phyloP scores from a whole-genome alignment of 1,139 yeast species.

The Debaryomycetaceae sp. region DNA sequence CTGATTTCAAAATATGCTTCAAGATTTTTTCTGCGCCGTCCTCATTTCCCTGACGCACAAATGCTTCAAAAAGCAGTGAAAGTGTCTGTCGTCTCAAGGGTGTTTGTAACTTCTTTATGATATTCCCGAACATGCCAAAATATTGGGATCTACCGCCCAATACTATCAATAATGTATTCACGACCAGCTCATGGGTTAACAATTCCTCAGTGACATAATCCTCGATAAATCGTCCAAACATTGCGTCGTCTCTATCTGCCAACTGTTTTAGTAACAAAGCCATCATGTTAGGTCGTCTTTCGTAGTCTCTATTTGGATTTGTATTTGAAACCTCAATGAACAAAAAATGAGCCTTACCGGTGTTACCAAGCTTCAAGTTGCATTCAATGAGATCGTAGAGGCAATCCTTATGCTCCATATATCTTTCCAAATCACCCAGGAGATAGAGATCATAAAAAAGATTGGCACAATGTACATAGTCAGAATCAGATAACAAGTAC shows the following conservation, averaged over 20 bases:
- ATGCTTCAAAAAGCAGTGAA: conserved; percentile 31
- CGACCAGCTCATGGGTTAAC: conserved; percentile 2
- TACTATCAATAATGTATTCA: conserved; percentile 12
- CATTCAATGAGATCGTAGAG: conserved; percentile 5
- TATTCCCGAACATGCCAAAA: conserved; percentile 13
- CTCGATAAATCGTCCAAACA: not conserved
- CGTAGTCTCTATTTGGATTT: not conserved
- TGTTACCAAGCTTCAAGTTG: conserved; percentile 10
- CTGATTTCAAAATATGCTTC: conserved; percentile 27
- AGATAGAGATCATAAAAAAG: conserved; percentile 8
- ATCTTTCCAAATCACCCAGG: conserved; percentile 1
- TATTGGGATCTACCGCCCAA: conserved; percentile 11
- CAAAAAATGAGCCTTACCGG: conserved; percentile 5
- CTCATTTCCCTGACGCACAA: conserved; percentile 24
- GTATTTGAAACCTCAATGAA: not conserved
- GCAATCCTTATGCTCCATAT: not conserved
- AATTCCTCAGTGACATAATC: conserved; percentile 1
- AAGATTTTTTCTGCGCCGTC: conserved; percentile 28
- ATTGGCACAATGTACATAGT: conserved; percentile 14
- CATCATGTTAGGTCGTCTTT: not conserved
- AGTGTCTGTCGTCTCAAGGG: conserved; percentile 33
- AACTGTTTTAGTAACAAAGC: not conserved
- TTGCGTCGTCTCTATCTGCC: not conserved
- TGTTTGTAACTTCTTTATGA: conserved; percentile 19
- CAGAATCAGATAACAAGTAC: conserved; percentile 6